phyloP scores from a whole-genome alignment of 2,329 filamentous ascomycete species.

The Hypoxylon sp. region DNA sequence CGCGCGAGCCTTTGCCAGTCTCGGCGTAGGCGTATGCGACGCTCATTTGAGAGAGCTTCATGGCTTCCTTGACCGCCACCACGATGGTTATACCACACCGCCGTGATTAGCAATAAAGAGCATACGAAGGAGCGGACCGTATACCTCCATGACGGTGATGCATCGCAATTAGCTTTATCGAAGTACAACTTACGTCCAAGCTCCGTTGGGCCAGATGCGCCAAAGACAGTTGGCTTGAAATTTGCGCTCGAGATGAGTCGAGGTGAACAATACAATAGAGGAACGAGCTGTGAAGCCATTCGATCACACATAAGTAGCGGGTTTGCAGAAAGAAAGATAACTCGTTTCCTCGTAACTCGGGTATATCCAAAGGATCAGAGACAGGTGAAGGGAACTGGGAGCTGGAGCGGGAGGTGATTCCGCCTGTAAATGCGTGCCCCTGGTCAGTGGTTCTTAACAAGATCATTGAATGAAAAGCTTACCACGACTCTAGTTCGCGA shows the following conservation, averaged over 20 bases:
- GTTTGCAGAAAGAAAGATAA: constrained; percentile 1
- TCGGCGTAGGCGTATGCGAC: not conserved
- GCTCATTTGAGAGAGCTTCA: not conserved
- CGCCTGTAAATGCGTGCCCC: not conserved
- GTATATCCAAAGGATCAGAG: not conserved
- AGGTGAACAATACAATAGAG: not conserved
- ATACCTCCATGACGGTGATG: constrained; percentile 11
- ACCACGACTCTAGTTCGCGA: constrained; percentile 11
- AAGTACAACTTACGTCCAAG: not conserved
- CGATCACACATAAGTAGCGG: constrained; percentile 7
- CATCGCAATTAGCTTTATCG: constrained; percentile 3
- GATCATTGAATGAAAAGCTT: not conserved
- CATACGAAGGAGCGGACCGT: constrained; percentile 16
- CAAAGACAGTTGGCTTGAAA: not conserved
- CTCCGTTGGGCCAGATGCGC: not conserved
- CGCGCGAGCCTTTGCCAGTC: not conserved
- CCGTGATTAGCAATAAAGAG: constrained; percentile 9
- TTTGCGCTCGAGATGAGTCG: not conserved
- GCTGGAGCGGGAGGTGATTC: not conserved
- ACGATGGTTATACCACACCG: not conserved
- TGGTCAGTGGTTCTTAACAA: not conserved
- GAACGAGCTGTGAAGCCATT: constrained; percentile 11
- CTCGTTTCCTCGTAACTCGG: not conserved
- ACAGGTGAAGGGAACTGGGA: not conserved
- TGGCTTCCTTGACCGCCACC: not conserved